phyloP scores from a whole-genome alignment of 2,329 filamentous ascomycete genomes.

The Calonectria honghensis region DNA sequence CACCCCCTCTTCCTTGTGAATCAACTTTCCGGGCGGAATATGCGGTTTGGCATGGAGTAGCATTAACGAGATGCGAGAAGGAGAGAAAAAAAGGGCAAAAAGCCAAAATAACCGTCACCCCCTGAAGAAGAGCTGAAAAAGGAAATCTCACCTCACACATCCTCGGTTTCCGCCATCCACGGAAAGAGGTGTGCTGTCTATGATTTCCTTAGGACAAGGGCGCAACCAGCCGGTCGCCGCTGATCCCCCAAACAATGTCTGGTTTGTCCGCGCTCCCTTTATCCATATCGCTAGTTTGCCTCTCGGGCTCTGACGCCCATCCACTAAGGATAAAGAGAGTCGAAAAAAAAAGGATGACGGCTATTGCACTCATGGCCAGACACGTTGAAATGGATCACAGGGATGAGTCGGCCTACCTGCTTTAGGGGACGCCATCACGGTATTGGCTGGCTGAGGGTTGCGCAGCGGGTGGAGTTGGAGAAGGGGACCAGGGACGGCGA shows the following conservation, averaged over 20 bases:
- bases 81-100: constrained; percentile 7
- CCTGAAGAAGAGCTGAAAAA: constrained; percentile 28
- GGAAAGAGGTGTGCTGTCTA: not conserved
- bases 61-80: not conserved
- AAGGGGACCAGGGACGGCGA: constrained; percentile 31
- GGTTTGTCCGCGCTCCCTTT: constrained; percentile 14
- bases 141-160: constrained; percentile 15
- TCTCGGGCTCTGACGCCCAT: not conserved
- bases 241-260: not conserved
- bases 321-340: constrained; percentile 4
- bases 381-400: constrained; percentile 24
- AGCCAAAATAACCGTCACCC: not conserved
- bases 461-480: constrained; percentile 24
- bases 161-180: constrained; percentile 8
- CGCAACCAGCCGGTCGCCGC: not conserved
- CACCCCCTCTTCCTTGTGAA: not conserved
- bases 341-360: not conserved
- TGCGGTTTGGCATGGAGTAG: constrained; percentile 16
- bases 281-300: constrained; percentile 11
- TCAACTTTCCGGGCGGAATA: not conserved
- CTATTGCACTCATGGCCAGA: not conserved
- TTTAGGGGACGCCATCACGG: constrained; percentile 23
- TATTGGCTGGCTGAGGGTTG: constrained; percentile 32
- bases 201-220: constrained; percentile 19
- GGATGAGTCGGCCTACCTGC: constrained; percentile 29